Base-by-base conservation (phyloP, 78 protist species). In the Tieghemostelium lacteum region DNA sequence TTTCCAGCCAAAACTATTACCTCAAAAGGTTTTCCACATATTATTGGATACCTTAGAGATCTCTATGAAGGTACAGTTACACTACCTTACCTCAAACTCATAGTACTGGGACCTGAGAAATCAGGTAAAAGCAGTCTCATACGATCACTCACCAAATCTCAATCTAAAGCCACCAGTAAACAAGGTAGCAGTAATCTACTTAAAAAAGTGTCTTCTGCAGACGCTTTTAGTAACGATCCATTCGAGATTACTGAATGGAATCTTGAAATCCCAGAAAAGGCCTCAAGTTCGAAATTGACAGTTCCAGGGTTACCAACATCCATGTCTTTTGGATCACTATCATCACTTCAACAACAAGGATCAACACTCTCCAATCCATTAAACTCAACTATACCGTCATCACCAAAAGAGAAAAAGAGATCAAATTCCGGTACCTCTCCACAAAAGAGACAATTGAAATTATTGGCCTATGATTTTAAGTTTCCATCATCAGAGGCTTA, bases 11-110 rank as follows among this genome's bases (percentile, higher is more conserved):
- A 67, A 14, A 58, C 73, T 10, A 75, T 86, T 31, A 75, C 93
- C 0, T 71, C 93, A 62, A 86, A 60, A 42, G 86, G 93, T 10
- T 66, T 67, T 29, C 19, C 20, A 4, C 54, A 55, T 19, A 72
- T 72, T 3, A 67, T 86, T 26, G 93, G 93, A 0, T 72, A 86
- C 16, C 77, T 86, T 5, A 74, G 62, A 40, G 93, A 86, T 42
- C 8, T 86, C 31, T 67, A 62, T 0, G 87, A 75, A 0, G 93
- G 93, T 45, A 86, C 73, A 24, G 73, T 40, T 5, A 17, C 72
- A 29, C 31, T 75, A 19, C 67, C 86, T 5, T 36, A 75, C 33
- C 19, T 86, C 16, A 86, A 86, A 63, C 54, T 86, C 34, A 86
- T 86, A 26, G 58, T 86, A 0, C 39, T 86, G 28, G 93, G 93